Conservation (phyloP, 83 land plant species). For the Thuja plicata region DNA sequence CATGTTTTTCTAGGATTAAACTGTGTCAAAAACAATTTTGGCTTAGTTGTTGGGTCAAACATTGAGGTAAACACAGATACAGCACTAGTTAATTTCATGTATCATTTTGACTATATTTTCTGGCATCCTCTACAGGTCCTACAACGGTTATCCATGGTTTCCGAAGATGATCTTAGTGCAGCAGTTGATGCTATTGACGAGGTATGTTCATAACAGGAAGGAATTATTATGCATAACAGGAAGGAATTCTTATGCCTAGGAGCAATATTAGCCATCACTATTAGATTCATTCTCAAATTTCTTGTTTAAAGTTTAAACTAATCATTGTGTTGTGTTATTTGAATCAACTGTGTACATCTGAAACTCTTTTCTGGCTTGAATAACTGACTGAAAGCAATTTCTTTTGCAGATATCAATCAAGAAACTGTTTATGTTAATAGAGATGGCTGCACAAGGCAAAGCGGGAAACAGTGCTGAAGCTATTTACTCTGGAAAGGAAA, state of each 20-base stretch:
- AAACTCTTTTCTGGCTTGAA: background rate
- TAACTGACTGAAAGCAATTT: background rate
- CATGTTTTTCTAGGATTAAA: background rate
- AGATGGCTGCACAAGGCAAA: conserved; percentile 84
- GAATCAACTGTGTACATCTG: background rate
- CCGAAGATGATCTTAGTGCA: conserved; percentile 52
- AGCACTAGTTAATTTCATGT: background rate
- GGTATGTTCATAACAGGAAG: conserved; percentile 31
- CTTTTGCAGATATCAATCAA: conserved; percentile 75
- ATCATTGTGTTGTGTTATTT: background rate
- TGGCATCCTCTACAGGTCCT: conserved; percentile 54
- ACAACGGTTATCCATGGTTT: conserved; percentile 60
- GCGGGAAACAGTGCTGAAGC: conserved; percentile 61
- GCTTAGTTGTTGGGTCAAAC: background rate
- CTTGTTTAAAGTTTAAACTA: background rate
- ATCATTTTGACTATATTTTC: background rate
- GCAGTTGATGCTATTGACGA: conserved; percentile 72
- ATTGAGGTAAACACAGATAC: background rate
- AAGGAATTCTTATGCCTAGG: background rate
- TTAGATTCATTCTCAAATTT: background rate
- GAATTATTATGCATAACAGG: background rate
- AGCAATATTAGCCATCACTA: background rate
- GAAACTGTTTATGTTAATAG: conserved; percentile 80
- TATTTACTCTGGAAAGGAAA: conserved; percentile 63
- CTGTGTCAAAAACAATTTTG: conserved; percentile 2